These are phyloP conservation scores for Aaosphaeria arxii DNA, from an alignment of 2,329 filamentous ascomycete genomes.

Conservation along the genomic window DNA sequence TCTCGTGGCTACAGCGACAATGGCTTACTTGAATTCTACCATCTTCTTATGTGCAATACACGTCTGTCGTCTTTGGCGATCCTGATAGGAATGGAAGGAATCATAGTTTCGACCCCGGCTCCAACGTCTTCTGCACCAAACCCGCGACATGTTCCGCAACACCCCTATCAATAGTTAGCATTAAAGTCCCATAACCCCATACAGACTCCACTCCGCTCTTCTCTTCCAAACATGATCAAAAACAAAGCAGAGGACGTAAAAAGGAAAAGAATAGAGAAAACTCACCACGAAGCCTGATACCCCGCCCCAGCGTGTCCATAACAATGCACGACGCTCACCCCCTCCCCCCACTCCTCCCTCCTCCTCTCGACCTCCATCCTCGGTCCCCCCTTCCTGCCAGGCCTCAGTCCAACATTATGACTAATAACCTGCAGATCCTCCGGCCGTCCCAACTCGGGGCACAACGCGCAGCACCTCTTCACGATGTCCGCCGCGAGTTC, in stretches of 20 bases:
- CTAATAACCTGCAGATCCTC: conserved; percentile 73
- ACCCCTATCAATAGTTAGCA: conserved; percentile 27
- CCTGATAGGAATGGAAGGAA: not conserved
- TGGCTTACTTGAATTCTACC: too few relatives aligned
- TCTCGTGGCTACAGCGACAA: too few relatives aligned
- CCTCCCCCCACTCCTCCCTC: conserved; percentile 53
- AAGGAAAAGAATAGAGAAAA: not conserved
- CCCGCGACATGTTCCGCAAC: conserved; percentile 40
- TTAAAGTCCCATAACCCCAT: not conserved
- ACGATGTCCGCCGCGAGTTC: conserved; percentile 80
- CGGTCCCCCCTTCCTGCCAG: conserved; percentile 69
- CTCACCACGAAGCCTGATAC: conserved; percentile 51
- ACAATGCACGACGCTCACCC: conserved; percentile 63
- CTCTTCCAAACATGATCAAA: too few relatives aligned
- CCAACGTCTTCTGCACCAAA: conserved; percentile 34
- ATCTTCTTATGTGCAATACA: too few relatives aligned
- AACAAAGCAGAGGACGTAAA: not conserved
- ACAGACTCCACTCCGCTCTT: too few relatives aligned
- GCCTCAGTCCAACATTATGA: conserved; percentile 78
- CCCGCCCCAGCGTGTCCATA: conserved; percentile 81
- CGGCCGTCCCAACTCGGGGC: conserved; percentile 64
- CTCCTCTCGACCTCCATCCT: conserved; percentile 68
- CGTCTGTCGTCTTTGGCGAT: too few relatives aligned
- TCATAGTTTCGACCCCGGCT: conserved; percentile 21
- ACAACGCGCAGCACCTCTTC: conserved; percentile 65